Conservation (phyloP, 148 eudicot species). For the Vaccinium macrocarpon region DNA sequence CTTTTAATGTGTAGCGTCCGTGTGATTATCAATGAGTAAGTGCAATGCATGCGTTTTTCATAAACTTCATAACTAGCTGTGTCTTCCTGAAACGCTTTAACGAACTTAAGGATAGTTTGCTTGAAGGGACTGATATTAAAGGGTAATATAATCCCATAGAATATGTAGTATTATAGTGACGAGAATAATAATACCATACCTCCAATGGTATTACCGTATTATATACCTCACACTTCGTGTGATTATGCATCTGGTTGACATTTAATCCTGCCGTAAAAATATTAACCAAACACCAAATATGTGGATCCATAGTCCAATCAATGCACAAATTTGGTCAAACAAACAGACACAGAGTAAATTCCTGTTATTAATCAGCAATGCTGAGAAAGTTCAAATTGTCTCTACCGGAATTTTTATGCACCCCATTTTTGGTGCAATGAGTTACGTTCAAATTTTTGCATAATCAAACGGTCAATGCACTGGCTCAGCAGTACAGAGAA, state of each 20-base stretch:
- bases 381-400: no score
- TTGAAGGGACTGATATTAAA: no score
- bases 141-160: neutral
- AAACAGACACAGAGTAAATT: neutral
- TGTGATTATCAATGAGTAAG: neutral
- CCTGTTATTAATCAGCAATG: no score
- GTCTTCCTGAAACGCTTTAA: no score
- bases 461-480: no score
- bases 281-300: neutral
- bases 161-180: neutral
- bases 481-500: no score
- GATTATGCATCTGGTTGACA: no score
- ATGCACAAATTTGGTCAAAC: neutral
- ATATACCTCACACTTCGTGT: neutral
- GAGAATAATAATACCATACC: neutral
- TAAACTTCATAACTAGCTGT: neutral
- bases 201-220: neutral
- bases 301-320: neutral
- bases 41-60: neutral
- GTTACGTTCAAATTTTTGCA: no score
- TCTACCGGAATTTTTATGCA: no score
- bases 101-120: no score
- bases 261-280: neutral
- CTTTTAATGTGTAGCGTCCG: neutral
- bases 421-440: no score